phyloP scores from a whole-genome alignment of 1,284 basidiomycete species.

The Cutaneotrichosporon dermatis region DNA sequence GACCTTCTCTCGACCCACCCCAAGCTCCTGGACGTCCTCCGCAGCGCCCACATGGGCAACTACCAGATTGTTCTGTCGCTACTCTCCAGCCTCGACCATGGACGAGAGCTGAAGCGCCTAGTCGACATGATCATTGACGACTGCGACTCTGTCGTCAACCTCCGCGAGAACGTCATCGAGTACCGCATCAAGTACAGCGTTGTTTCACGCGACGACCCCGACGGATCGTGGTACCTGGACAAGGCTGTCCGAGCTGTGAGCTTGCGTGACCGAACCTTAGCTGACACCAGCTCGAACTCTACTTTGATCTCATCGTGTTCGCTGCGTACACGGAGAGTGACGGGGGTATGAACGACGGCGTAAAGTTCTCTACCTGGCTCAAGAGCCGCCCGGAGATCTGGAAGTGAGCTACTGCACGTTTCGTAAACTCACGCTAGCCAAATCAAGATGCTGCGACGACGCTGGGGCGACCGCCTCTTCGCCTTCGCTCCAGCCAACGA shows the following conservation, averaged over 20 bases:
- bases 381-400: constrained; percentile 87
- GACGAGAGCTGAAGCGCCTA: constrained; percentile 71
- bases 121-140: constrained; percentile 85
- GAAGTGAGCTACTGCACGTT: constrained; percentile 60
- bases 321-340: constrained; percentile 78
- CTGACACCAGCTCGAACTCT: constrained; percentile 53
- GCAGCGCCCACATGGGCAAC: constrained; percentile 81
- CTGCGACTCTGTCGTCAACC: constrained; percentile 83
- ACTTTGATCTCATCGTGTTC: constrained; percentile 92
- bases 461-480: constrained; percentile 70
- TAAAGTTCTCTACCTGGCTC: constrained; percentile 82
- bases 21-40: constrained; percentile 71
- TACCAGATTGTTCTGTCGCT: constrained; percentile 86
- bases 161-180: constrained; percentile 81
- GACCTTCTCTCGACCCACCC: constrained; percentile 77
- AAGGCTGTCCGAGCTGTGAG: constrained; percentile 50
- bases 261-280: background rate
- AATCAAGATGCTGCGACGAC: constrained; percentile 73
- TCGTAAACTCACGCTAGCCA: constrained; percentile 55
- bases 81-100: constrained; percentile 80
- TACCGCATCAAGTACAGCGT: constrained; percentile 80
- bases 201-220: constrained; percentile 66
- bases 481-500: constrained; percentile 86
- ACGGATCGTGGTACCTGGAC: constrained; percentile 44
- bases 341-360: constrained; percentile 59